These are phyloP conservation scores for Blastobotrys raffinosifermentans DNA, from an alignment of 1,139 yeast genomes.

Conservation along the genomic window DNA sequence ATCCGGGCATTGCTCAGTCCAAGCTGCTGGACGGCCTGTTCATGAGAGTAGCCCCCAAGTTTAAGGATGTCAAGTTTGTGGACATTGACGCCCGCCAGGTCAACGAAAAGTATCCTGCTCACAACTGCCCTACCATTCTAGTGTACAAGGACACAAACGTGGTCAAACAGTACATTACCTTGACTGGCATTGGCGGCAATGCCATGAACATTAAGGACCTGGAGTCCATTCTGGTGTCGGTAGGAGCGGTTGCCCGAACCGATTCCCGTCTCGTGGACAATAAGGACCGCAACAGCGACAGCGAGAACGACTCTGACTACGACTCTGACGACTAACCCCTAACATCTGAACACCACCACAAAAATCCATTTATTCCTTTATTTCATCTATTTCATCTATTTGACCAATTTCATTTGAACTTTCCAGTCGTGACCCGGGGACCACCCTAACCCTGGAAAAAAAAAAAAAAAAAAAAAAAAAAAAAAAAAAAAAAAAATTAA, in stretches of 20 bases:
- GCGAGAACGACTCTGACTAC: slow-evolving; percentile 14
- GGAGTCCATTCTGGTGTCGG: slow-evolving; percentile 60
- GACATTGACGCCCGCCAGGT: slow-evolving; percentile 88
- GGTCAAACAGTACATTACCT: slow-evolving; percentile 69
- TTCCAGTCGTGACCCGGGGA: neutral
- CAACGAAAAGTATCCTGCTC: slow-evolving; percentile 83
- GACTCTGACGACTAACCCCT: neutral
- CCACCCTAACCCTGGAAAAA: neutral
- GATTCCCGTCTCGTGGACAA: slow-evolving; percentile 65
- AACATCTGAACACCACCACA: neutral
- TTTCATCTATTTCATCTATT: neutral
- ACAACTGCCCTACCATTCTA: slow-evolving; percentile 84
- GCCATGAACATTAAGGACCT: slow-evolving; percentile 62
- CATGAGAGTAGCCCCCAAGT: slow-evolving; percentile 33
- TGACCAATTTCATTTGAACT: neutral
- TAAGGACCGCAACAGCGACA: slow-evolving; percentile 52
- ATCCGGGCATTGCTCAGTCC: slow-evolving; percentile 66
- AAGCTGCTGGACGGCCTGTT: slow-evolving; percentile 58
- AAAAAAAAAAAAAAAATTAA: slow-evolving; percentile 4
- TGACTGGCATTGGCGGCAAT: slow-evolving; percentile 79
- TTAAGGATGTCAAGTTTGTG: slow-evolving; percentile 74
- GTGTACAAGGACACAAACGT: slow-evolving; percentile 74
- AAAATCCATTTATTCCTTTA: neutral
- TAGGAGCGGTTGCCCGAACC: slow-evolving; percentile 55
- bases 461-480: slow-evolving; percentile 1